A percentile compares a stretch with the other conserved stretches of the same genome.
Evolutionary conservation across 306 rosid genomes (phyloP).

Genomic region (Hippophae rhamnoides): DNA sequence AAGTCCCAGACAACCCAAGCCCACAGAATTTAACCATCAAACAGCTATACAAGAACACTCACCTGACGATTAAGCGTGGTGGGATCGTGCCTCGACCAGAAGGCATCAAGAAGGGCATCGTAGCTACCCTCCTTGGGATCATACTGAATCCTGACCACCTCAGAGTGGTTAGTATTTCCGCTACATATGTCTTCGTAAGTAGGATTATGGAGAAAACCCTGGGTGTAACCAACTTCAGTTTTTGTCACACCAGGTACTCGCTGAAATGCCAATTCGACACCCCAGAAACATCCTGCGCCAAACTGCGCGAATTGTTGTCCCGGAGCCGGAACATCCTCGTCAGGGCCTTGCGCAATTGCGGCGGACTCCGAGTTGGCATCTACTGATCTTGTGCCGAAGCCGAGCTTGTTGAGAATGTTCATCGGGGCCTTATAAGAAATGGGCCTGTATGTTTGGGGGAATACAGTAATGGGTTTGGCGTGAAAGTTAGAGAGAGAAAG

Average conservation of each 20-base stretch:
- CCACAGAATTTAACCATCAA: neutral
- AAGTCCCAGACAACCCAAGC: neutral
- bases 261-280: constrained; percentile 86
- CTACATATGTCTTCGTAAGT: constrained; percentile 74
- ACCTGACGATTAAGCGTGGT: constrained; percentile 93
- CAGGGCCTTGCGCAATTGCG: constrained; percentile 62
- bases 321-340: constrained; percentile 69
- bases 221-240: constrained; percentile 86
- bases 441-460: constrained; percentile 30
- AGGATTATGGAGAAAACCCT: constrained; percentile 68
- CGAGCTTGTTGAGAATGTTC: constrained; percentile 70
- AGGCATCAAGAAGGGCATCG: constrained; percentile 58
- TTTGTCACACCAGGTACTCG: constrained; percentile 68
- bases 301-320: constrained; percentile 82
- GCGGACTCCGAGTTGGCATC: constrained; percentile 45
- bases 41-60: constrained; percentile 5
- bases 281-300: constrained; percentile 99
- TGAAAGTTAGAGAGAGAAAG: constrained; percentile 8
- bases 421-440: constrained; percentile 39
- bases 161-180: constrained; percentile 58
- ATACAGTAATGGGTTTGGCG: constrained; percentile 22
- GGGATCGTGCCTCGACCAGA: constrained; percentile 86
- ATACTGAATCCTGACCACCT: constrained; percentile 80
- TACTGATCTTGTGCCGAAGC: constrained; percentile 53
- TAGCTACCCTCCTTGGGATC: constrained; percentile 60